phyloP scores from a whole-genome alignment of 192 early-diverging fungal species.

The Linnemannia hyalina region DNA sequence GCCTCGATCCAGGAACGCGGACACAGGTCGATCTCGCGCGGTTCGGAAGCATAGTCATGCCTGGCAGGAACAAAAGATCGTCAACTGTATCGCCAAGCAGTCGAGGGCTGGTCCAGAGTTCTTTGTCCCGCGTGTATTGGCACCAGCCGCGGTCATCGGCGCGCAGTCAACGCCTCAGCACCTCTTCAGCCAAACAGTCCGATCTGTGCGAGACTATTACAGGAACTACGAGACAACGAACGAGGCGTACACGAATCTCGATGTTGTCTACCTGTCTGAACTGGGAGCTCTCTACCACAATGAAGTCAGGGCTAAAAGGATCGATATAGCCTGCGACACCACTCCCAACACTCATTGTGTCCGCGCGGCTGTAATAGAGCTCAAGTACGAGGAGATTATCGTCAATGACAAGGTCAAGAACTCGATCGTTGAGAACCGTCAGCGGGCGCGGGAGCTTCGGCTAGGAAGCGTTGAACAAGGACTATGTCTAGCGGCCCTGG shows the following conservation, averaged over 20 bases:
- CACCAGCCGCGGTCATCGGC: constrained; percentile 1
- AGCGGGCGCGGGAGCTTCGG: constrained; percentile 21
- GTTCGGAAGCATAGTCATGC: constrained; percentile 40
- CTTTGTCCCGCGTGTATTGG: constrained; percentile 5
- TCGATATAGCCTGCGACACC: constrained; percentile 56
- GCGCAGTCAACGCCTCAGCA: constrained; percentile 21
- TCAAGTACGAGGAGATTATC: constrained; percentile 48
- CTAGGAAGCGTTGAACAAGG: constrained; percentile 40
- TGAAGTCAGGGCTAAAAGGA: constrained; percentile 27
- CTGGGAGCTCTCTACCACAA: constrained; percentile 56
- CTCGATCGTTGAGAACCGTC: constrained; percentile 51
- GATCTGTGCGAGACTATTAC: constrained; percentile 35
- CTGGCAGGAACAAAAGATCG: constrained; percentile 50
- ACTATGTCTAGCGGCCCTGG: constrained; percentile 36
- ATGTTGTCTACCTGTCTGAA: constrained; percentile 48
- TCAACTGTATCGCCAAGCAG: constrained; percentile 34
- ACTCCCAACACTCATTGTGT: constrained; percentile 53
- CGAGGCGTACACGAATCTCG: constrained; percentile 43
- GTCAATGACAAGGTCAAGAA: constrained; percentile 34
- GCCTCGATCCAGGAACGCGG: neutral
- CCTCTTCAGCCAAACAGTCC: constrained; percentile 28
- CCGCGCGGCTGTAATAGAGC: constrained; percentile 42
- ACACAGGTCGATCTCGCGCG: constrained; percentile 15
- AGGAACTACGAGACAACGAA: constrained; percentile 20
- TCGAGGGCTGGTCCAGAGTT: constrained; percentile 18